These are phyloP conservation scores for Mycena haematopus DNA, from an alignment of 768 basidiomycete species.

Conservation along the genomic window DNA sequence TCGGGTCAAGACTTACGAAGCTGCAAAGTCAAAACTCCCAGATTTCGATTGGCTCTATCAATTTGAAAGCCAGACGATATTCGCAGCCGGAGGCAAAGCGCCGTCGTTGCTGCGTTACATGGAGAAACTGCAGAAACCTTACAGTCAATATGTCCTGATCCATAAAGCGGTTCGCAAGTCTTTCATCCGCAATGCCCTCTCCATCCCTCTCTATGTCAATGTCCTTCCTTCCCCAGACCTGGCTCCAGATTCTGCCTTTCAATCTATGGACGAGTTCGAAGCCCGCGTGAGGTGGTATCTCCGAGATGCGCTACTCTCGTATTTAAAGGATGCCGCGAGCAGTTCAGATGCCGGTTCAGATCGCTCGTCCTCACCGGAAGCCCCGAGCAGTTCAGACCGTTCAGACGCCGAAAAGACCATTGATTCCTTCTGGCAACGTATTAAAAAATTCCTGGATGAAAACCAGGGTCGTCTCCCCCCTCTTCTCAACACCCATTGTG, in stretches of 20 bases:
- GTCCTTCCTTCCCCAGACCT: constrained; percentile 12
- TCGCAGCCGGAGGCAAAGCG: constrained; percentile 14
- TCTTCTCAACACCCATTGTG: constrained; percentile 16
- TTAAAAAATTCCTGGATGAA: constrained; percentile 4
- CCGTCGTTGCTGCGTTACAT: constrained; percentile 13
- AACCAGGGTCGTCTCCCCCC: constrained; percentile 11
- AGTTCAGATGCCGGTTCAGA: constrained; percentile 5
- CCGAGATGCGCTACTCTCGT: constrained; percentile 1
- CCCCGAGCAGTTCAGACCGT: too few relatives aligned
- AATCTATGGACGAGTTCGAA: constrained; percentile 8
- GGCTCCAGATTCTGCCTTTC: constrained; percentile 7
- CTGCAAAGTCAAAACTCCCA: constrained; percentile 16
- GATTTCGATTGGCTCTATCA: constrained; percentile 13
- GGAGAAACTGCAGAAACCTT: constrained; percentile 19
- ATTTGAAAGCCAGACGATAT: constrained; percentile 6
- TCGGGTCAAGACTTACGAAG: constrained; percentile 2
- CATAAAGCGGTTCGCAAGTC: constrained; percentile 13
- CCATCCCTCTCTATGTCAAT: constrained; percentile 12
- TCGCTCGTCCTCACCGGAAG: too few relatives aligned
- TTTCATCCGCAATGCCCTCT: constrained; percentile 14
- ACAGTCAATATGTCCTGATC: constrained; percentile 16
- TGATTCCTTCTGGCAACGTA: constrained; percentile 12
- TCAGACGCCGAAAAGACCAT: too few relatives aligned
- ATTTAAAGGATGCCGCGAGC: constrained; percentile 2
- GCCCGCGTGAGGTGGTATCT: constrained; percentile 17